These are phyloP conservation scores for Saksenaea oblongispora DNA, from an alignment of 371 early-diverging fungal genomes.

Conservation along the genomic window DNA sequence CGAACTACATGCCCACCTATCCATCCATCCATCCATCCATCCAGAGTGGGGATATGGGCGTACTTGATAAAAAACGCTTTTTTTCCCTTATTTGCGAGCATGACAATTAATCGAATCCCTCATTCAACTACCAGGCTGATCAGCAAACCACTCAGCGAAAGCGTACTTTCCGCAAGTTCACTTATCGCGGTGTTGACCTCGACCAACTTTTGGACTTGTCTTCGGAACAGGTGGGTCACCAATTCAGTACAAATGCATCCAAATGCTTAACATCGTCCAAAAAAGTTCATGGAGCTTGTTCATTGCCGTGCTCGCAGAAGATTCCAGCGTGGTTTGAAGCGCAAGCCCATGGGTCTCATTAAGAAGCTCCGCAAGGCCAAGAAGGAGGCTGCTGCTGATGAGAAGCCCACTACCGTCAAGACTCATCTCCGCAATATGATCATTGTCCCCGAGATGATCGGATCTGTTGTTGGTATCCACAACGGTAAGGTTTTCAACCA, in stretches of 20 bases:
- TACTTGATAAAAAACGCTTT: neutral
- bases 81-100: neutral
- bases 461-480: slow-evolving; percentile 94
- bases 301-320: slow-evolving; percentile 95
- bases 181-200: slow-evolving; percentile 98
- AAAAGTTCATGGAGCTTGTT: slow-evolving; percentile 88
- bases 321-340: slow-evolving; percentile 96
- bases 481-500: slow-evolving; percentile 98
- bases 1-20: neutral
- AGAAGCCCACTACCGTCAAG: slow-evolving; percentile 96
- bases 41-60: neutral
- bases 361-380: slow-evolving; percentile 96
- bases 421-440: slow-evolving; percentile 98
- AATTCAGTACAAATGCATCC: neutral
- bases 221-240: slow-evolving; percentile 76
- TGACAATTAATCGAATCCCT: neutral
- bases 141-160: slow-evolving; percentile 70
- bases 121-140: slow-evolving; percentile 46
- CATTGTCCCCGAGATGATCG: slow-evolving; percentile 98
- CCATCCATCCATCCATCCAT: slow-evolving; percentile 5
- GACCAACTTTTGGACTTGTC: slow-evolving; percentile 88
- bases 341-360: slow-evolving; percentile 95
- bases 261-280: neutral
- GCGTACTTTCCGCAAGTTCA: slow-evolving; percentile 98
- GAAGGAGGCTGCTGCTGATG: slow-evolving; percentile 82